phyloP scores from a whole-genome alignment of 2,329 filamentous ascomycete genomes.

The Chrysoporthe austroafricana region DNA sequence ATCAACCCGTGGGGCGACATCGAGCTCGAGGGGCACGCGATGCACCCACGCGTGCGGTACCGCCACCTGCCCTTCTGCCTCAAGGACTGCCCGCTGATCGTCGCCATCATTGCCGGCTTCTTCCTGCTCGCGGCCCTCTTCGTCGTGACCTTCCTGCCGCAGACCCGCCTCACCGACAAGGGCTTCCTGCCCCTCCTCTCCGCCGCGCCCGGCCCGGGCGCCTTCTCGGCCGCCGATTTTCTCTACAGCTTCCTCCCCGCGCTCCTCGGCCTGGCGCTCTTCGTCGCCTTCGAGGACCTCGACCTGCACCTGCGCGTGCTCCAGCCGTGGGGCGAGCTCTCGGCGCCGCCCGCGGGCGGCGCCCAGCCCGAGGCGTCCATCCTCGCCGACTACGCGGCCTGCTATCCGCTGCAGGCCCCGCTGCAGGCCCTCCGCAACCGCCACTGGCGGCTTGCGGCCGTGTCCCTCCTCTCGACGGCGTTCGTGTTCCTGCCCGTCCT shows the following conservation, averaged over 20 bases:
- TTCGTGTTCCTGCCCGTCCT: conserved; percentile 69
- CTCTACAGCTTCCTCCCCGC: conserved; percentile 79
- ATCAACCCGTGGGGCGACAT: conserved; percentile 31
- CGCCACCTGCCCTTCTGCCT: conserved; percentile 80
- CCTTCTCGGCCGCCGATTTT: conserved; percentile 87
- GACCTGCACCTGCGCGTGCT: conserved; percentile 69
- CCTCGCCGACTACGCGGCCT: conserved; percentile 71
- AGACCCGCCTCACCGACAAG: conserved; percentile 59
- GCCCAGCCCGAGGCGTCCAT: conserved; percentile 65
- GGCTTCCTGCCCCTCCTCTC: conserved; percentile 75
- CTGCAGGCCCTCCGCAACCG: conserved; percentile 61
- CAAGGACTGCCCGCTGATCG: conserved; percentile 65
- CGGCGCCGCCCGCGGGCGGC: conserved; percentile 53
- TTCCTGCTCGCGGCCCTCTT: conserved; percentile 72
- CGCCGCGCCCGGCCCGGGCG: conserved; percentile 61
- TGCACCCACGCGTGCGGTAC: conserved; percentile 58
- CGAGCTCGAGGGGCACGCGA: conserved; percentile 46
- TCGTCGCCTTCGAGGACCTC: conserved; percentile 68
- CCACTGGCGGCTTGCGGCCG: conserved; percentile 67
- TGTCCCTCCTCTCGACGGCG: conserved; percentile 62
- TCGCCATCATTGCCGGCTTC: conserved; percentile 64
- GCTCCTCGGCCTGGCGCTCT: conserved; percentile 67
- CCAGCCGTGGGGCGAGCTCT: conserved; percentile 70
- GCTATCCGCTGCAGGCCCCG: conserved; percentile 63
- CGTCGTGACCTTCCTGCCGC: conserved; percentile 76